phyloP scores from a whole-genome alignment of 345 rosid species.

The Linum tenue region DNA sequence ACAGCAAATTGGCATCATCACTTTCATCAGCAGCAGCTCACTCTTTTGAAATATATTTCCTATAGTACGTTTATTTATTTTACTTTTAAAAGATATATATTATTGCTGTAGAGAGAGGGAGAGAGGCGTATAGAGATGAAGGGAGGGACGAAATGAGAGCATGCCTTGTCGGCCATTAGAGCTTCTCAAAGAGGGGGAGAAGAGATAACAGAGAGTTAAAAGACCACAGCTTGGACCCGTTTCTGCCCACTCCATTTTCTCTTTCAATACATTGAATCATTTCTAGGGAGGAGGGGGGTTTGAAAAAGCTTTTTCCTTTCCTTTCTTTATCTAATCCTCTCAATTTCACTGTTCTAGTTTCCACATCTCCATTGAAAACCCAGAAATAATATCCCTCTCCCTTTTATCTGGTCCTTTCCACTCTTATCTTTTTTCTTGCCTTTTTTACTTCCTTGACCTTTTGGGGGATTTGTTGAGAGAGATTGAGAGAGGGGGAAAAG shows the following conservation, averaged over 20 bases:
- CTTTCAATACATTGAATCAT: neutral
- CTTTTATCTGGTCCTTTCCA: neutral
- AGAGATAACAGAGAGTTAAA: no score
- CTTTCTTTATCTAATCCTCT: no score
- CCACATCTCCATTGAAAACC: neutral
- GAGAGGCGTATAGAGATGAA: constrained; percentile 13
- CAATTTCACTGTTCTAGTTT: neutral
- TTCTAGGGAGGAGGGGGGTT: no score
- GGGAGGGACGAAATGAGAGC: constrained; percentile 28
- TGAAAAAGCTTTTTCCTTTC: no score
- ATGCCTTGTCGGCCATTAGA: constrained; percentile 52
- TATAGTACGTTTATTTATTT: no score
- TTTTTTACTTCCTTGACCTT: neutral
- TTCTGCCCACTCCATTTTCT: constrained; percentile 1
- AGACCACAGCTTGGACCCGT: constrained; percentile 27
- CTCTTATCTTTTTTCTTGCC: neutral
- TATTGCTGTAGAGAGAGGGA: constrained; percentile 5
- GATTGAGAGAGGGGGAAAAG: neutral
- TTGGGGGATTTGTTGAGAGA: neutral
- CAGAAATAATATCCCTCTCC: neutral
- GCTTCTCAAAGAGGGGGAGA: constrained; percentile 12
- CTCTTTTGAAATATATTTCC: no score
- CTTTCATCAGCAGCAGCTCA: neutral
- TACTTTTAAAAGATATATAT: neutral
- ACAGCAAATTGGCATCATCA: neutral